A percentile compares a stretch with the other conserved stretches of the same genome.
Evolutionary conservation across 1,284 basidiomycete genomes (phyloP).

Genomic region (Moesziomyces globuligerus): DNA sequence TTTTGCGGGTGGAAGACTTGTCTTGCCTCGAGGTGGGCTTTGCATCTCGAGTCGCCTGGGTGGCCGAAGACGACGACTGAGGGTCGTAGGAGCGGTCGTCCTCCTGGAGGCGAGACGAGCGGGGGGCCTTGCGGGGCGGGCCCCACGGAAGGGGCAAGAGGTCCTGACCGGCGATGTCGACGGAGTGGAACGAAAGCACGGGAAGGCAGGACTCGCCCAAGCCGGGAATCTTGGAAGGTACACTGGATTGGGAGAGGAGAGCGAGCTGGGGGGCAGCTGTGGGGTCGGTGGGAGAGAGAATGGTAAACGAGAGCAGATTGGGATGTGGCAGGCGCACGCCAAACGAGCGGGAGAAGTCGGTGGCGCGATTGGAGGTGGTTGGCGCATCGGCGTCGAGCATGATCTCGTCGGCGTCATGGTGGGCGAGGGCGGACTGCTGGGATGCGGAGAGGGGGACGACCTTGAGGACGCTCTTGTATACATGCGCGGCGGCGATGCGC

Average conservation of each 20-base stretch:
- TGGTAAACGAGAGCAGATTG: constrained; percentile 42
- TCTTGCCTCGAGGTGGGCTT: constrained; percentile 19
- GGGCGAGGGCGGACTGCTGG: neutral
- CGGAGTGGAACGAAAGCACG: constrained; percentile 61
- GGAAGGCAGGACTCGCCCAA: constrained; percentile 59
- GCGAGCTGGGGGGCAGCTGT: constrained; percentile 39
- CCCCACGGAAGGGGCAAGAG: constrained; percentile 57
- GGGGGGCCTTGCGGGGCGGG: constrained; percentile 41
- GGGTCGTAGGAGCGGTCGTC: constrained; percentile 15
- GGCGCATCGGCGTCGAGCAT: constrained; percentile 21
- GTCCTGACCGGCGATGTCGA: constrained; percentile 43
- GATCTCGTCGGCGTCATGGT: constrained; percentile 16
- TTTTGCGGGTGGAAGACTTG: constrained; percentile 20
- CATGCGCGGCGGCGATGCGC: constrained; percentile 39
- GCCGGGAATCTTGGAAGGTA: constrained; percentile 49
- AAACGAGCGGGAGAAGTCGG: constrained; percentile 27
- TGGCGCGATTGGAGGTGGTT: neutral
- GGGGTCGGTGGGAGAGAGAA: constrained; percentile 31
- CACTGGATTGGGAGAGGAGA: constrained; percentile 58
- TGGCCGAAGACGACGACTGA: constrained; percentile 25
- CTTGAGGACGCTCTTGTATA: constrained; percentile 50
- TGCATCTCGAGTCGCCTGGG: constrained; percentile 20
- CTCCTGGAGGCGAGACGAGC: constrained; percentile 5
- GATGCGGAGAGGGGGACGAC: constrained; percentile 32
- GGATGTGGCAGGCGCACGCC: constrained; percentile 56